Evolutionary conservation across 768 basidiomycete genomes (phyloP), one percentile per base, ranked within the genome.

Genomic region (Tylopilus felleus): DNA sequence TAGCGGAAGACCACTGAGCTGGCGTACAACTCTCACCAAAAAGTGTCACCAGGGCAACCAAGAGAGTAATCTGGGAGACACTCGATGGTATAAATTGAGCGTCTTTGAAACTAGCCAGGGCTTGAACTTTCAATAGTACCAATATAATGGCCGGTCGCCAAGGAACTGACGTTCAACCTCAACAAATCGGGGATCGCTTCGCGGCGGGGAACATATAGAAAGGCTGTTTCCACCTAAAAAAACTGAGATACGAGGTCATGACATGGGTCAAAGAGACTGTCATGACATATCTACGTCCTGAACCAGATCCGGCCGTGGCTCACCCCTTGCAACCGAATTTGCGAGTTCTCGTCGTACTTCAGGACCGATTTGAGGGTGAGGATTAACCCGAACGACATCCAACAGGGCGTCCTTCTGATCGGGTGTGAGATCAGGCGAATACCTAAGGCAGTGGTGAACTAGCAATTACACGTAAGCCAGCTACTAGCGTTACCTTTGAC

Each of bases 371-470:
- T 93, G 87, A 8, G 86, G 78, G 67, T 99, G 97, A 8, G 86
- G 83, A 36, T 91, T 86, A 6, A 82, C 86, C 23, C 93, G 83
- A 45, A 95, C 79, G 40, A 98, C 93, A 61, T 98, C 96, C 50
- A 98, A 73, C n/a, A 99, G 74, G 1, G 96, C 93, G 67, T 98
- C 93, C 70, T 98, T 98, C 65, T 99, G 97, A 67, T 99, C 96
- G 2, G 91, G 90, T 0, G 96, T 96, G 62, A 99, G 69, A 72
- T 98, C 95, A 17, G 88, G 84, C 7, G 93, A 88, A 72, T 98
- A 99, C 65, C 95, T 97, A 63, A 28, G 28, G 43, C 29, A 10
- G 23, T 3, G 2, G 59, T 57, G 45, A 56, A 52, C 49, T 39
- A 36, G 31, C 17, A 2, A 28, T 41, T 28, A n/a, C n/a, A 42